Evolutionary conservation across 1,284 basidiomycete species (phyloP).

Genomic region (Anthracocystis walkeri): DNA sequence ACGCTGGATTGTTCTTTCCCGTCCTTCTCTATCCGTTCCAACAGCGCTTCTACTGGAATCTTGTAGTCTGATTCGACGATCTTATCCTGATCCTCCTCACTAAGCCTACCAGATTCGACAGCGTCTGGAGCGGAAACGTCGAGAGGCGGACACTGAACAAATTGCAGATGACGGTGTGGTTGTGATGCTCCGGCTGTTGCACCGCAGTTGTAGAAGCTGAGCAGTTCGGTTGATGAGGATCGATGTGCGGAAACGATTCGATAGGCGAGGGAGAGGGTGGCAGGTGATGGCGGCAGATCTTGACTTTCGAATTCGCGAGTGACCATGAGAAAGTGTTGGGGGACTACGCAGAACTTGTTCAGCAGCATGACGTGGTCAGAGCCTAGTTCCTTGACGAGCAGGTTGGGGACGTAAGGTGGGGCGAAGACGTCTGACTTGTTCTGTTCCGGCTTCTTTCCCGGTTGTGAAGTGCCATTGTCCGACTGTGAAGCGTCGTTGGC

Average conservation of each 20-base stretch:
- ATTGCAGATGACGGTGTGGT: slow-evolving; percentile 65
- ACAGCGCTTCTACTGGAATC: slow-evolving; percentile 59
- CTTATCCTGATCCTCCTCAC: slow-evolving; percentile 32
- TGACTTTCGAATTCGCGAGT: slow-evolving; percentile 62
- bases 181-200: slow-evolving; percentile 59
- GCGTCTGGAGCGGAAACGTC: slow-evolving; percentile 22
- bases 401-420: slow-evolving; percentile 67
- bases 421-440: slow-evolving; percentile 65
- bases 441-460: slow-evolving; percentile 40
- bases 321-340: slow-evolving; percentile 65
- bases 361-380: slow-evolving; percentile 58
- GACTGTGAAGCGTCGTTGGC: slow-evolving; percentile 4
- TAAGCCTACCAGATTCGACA: background rate
- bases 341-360: slow-evolving; percentile 68
- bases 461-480: background rate
- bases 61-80: slow-evolving; percentile 33
- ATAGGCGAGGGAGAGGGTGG: slow-evolving; percentile 58
- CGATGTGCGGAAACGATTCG: slow-evolving; percentile 47
- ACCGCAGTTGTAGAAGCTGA: slow-evolving; percentile 68
- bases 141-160: slow-evolving; percentile 54
- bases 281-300: slow-evolving; percentile 61
- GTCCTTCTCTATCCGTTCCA: slow-evolving; percentile 60
- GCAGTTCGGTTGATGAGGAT: slow-evolving; percentile 37
- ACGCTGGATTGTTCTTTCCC: slow-evolving; percentile 61
- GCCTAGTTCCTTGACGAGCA: slow-evolving; percentile 55